Base-by-base conservation (phyloP, 257 asterid species). In the Scutellaria galericulata region DNA sequence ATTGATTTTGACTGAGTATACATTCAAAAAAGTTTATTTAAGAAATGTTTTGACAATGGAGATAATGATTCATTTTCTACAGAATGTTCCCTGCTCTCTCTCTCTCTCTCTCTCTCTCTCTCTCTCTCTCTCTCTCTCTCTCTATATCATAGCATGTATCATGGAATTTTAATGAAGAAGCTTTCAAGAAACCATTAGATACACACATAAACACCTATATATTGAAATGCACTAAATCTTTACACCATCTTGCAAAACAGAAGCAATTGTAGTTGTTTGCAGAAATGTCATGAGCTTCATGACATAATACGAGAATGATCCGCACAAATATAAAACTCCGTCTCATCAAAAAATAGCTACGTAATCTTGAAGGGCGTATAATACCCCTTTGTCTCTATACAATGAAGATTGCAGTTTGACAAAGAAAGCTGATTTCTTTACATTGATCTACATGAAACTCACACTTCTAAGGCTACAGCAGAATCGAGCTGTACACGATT, bases 401-500 rank as follows among this genome's bases (percentile, higher is more conserved):
- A 68, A 61, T 54, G 27, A 66, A 18, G 8, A 20, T 44, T 20
- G 9, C 9, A 2, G 9, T 41, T 15, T 13, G 71, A 55, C 51
- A 53, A 24, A 6, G 35, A 64, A 56, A 52, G 31, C 24, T 13
- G 65, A 9, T 51, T 20, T 64, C 64, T 54, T 56, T 68, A 60
- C 75, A 67, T 9, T 7, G 48, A 70, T 14, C 64, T 68, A 39
- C 10, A 14, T 76, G 63, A 56, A 50, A 31, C 62, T 88, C 89
- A 90, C 63, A 11, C 74, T 40, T 86, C 88, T 65, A 95, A 84
- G 57, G 81, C 64, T 11, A 88, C 86, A 74, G 99, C 99, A 73
- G 98, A 80, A 52, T 95, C 99, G 31, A 82, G 79, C 78, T 74
- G 79, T 13, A 95, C 46, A 0, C 98, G 96, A 80, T 90, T 95